phyloP scores from a whole-genome alignment of 225 moss, liverwort and hornwort genomes.

The Takakia lepidozioides region DNA sequence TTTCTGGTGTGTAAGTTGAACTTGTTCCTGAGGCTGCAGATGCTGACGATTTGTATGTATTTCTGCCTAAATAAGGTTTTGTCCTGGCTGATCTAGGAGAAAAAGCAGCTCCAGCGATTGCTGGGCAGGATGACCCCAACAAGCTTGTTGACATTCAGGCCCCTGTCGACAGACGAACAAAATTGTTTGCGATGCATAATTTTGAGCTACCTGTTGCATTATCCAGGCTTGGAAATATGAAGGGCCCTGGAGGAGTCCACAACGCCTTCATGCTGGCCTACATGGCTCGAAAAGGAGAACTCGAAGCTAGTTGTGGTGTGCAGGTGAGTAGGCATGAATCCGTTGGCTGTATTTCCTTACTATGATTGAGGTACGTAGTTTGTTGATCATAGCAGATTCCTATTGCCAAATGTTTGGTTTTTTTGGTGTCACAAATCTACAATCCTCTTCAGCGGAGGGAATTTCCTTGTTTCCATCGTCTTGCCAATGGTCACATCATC shows the following conservation, averaged over 20 bases:
- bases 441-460: too few relatives aligned
- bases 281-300: constrained; percentile 80
- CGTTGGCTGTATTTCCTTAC: neutral
- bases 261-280: constrained; percentile 83
- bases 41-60: too few relatives aligned
- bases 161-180: constrained; percentile 53
- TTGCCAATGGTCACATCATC: too few relatives aligned
- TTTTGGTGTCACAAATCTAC: too few relatives aligned
- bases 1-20: too few relatives aligned
- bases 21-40: too few relatives aligned
- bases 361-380: too few relatives aligned
- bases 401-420: too few relatives aligned
- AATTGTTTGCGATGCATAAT: constrained; percentile 76
- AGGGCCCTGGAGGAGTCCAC: constrained; percentile 69
- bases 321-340: constrained; percentile 21
- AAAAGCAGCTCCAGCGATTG: constrained; percentile 17
- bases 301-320: constrained; percentile 80
- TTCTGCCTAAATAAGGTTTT: too few relatives aligned
- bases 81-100: constrained; percentile 36
- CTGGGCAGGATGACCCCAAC: constrained; percentile 25
- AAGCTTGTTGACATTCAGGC: constrained; percentile 42
- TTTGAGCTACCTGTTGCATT: constrained; percentile 72
- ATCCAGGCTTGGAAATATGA: constrained; percentile 54
- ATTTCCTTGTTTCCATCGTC: too few relatives aligned
- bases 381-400: too few relatives aligned